These are phyloP conservation scores for Neurospora tetraspora DNA, from an alignment of 495 filamentous ascomycete species.

Conservation along the genomic window DNA sequence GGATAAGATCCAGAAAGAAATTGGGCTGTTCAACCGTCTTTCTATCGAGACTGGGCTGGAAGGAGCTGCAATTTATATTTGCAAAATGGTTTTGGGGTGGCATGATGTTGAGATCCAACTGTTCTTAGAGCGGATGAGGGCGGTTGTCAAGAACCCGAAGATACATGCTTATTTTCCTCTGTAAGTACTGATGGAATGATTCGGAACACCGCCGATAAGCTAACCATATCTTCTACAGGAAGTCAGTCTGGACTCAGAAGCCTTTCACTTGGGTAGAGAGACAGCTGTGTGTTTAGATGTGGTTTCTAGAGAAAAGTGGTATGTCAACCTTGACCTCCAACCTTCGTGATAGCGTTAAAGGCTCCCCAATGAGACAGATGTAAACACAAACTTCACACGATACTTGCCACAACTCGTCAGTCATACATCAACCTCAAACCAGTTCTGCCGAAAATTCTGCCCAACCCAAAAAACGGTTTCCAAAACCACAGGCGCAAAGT, in stretches of 20 bases:
- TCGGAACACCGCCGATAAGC: not conserved
- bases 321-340: not conserved
- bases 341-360: not conserved
- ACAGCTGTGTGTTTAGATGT: not conserved
- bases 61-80: constrained; percentile 32
- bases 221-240: not conserved
- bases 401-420: not conserved
- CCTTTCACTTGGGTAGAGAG: not conserved
- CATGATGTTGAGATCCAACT: constrained; percentile 33
- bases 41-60: constrained; percentile 35
- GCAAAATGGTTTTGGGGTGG: constrained; percentile 36
- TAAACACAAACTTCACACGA: not conserved
- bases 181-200: constrained; percentile 15
- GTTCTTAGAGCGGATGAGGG: constrained; percentile 26
- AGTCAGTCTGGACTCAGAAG: not conserved
- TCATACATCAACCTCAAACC: not conserved
- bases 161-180: constrained; percentile 34
- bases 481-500: not conserved
- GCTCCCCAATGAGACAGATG: not conserved
- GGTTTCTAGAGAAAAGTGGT: not conserved
- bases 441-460: not conserved
- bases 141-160: constrained; percentile 25
- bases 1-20: constrained; percentile 33
- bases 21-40: constrained; percentile 22
- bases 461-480: not conserved